Evolutionary conservation across 2,329 filamentous ascomycete species (phyloP).

Genomic region (Aspergillus thermomutatus): DNA sequence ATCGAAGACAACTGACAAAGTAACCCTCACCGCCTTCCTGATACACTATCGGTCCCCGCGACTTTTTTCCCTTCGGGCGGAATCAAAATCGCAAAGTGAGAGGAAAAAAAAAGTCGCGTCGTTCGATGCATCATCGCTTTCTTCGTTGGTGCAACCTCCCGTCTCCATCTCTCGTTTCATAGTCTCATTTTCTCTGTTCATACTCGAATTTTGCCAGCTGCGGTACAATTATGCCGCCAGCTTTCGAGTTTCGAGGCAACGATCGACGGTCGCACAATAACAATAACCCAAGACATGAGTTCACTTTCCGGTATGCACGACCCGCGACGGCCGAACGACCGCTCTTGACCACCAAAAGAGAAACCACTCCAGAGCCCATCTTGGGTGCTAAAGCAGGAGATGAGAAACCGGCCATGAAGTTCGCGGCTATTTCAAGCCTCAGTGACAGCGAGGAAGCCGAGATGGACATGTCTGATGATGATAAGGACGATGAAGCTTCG

Average conservation of each 20-base stretch:
- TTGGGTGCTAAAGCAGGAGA: slow-evolving; percentile 18
- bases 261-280: slow-evolving; percentile 20
- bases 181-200: neutral
- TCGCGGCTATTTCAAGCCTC: slow-evolving; percentile 35
- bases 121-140: neutral
- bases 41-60: neutral
- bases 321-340: slow-evolving; percentile 38
- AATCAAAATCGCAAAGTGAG: neutral
- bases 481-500: slow-evolving; percentile 30
- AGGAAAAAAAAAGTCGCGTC: neutral
- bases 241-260: slow-evolving; percentile 33
- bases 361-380: slow-evolving; percentile 36
- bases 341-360: slow-evolving; percentile 31
- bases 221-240: slow-evolving; percentile 21
- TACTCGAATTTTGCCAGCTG: neutral
- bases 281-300: slow-evolving; percentile 28
- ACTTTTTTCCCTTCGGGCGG: neutral
- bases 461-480: slow-evolving; percentile 43
- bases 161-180: neutral
- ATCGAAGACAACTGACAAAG: neutral
- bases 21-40: neutral
- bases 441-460: slow-evolving; percentile 47
- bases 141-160: neutral
- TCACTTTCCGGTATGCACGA: slow-evolving; percentile 39
- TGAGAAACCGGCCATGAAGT: slow-evolving; percentile 32